Conservation (phyloP, 139 green algal species). For the Chlamydomonas asymmetrica region DNA sequence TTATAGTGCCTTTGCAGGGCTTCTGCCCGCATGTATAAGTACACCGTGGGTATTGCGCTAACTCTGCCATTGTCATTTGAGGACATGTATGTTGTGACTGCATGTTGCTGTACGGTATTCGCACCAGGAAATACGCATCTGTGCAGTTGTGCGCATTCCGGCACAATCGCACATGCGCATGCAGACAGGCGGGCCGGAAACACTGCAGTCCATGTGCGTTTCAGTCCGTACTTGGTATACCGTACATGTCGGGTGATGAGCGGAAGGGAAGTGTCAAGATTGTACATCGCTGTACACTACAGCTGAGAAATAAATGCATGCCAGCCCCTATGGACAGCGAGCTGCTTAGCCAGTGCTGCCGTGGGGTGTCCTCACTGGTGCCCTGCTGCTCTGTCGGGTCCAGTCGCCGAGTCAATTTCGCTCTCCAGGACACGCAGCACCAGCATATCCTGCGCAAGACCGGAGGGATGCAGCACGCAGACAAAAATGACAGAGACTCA, state of each 20-base stretch:
- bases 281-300: not conserved
- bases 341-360: not conserved
- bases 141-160: too few relatives aligned
- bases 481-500: not conserved
- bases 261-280: not conserved
- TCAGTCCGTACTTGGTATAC: not conserved
- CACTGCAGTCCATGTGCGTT: too few relatives aligned
- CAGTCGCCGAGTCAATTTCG: not conserved
- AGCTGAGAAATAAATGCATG: not conserved
- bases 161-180: too few relatives aligned
- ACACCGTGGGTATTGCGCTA: too few relatives aligned
- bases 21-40: too few relatives aligned
- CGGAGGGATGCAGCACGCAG: not conserved
- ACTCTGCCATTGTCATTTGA: too few relatives aligned
- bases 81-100: too few relatives aligned
- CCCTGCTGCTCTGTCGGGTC: not conserved
- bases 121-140: too few relatives aligned
- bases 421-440: constrained; percentile 37
- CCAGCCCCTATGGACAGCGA: not conserved
- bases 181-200: too few relatives aligned
- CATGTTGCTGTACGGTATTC: too few relatives aligned
- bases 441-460: constrained; percentile 37
- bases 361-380: not conserved
- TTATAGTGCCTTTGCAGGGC: too few relatives aligned
- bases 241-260: not conserved